Conservation (phyloP, 2,329 filamentous ascomycete genomes). For the Decorospora gaudefroyi region DNA sequence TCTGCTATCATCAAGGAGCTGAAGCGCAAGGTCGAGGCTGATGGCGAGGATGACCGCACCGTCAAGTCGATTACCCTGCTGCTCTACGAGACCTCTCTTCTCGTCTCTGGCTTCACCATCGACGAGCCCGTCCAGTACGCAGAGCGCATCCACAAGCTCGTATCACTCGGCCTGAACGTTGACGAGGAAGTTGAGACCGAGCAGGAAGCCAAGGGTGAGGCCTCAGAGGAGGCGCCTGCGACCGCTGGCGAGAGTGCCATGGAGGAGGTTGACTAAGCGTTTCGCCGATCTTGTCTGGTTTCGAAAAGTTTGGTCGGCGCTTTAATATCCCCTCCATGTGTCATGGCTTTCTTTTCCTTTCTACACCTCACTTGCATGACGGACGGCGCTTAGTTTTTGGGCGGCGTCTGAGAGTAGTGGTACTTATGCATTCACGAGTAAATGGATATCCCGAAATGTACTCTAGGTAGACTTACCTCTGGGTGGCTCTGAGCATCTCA, state of each 20-base stretch:
- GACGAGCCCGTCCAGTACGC: slow-evolving; percentile 98
- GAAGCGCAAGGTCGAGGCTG: slow-evolving; percentile 97
- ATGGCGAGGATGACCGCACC: slow-evolving; percentile 97
- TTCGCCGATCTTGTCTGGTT: slow-evolving; percentile 31
- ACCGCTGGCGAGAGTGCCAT: slow-evolving; percentile 87
- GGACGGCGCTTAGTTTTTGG: slow-evolving; percentile 34
- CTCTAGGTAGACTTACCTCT: slow-evolving; percentile 41
- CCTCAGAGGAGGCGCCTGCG: slow-evolving; percentile 62
- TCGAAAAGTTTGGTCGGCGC: slow-evolving; percentile 47
- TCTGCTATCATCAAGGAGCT: slow-evolving; percentile 98
- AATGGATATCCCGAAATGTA: slow-evolving; percentile 44
- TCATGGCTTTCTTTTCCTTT: slow-evolving; percentile 43
- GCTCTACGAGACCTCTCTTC: slow-evolving; percentile 96
- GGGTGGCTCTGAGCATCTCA: slow-evolving; percentile 31
- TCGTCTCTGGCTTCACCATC: slow-evolving; percentile 99
- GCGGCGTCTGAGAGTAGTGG: slow-evolving; percentile 45
- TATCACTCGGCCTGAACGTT: slow-evolving; percentile 95
- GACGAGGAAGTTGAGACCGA: slow-evolving; percentile 84
- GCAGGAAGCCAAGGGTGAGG: slow-evolving; percentile 58
- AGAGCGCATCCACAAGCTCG: slow-evolving; percentile 99
- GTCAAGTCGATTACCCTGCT: slow-evolving; percentile 99
- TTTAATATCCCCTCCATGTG: slow-evolving; percentile 49
- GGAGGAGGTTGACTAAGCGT: slow-evolving; percentile 96
- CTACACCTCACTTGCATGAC: slow-evolving; percentile 43
- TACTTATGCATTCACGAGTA: slow-evolving; percentile 41